Percentiles rank a stretch among this genome's conserved stretches.
These are phyloP conservation scores for Mrakia gelida DNA, from an alignment of 768 basidiomycete species.

Conservation along the genomic window DNA sequence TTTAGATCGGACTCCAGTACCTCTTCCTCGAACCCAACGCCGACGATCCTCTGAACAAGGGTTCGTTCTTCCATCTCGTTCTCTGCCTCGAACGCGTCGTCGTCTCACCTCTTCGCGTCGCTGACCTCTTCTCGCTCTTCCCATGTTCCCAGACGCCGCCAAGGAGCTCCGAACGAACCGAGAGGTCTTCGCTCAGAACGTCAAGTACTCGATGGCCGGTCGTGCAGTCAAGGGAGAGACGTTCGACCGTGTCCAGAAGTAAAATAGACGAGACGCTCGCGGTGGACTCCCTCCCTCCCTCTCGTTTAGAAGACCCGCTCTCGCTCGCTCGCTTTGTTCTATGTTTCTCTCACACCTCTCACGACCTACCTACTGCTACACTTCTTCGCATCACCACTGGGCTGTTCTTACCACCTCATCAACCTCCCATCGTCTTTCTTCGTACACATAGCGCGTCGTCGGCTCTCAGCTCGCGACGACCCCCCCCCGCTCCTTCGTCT, in stretches of 20 bases:
- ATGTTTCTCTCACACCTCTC: not conserved
- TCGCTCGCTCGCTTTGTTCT: not conserved
- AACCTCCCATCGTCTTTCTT: too few relatives aligned
- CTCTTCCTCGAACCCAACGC: conserved; percentile 98
- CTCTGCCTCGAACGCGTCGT: not conserved
- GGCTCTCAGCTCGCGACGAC: too few relatives aligned
- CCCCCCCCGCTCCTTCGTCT: too few relatives aligned
- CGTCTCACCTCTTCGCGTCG: not conserved
- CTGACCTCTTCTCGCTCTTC: not conserved
- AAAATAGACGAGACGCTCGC: not conserved
- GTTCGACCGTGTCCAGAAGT: conserved; percentile 64
- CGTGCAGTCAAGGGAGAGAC: conserved; percentile 67
- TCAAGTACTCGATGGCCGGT: conserved; percentile 82
- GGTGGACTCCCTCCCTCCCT: not conserved
- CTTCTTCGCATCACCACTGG: too few relatives aligned
- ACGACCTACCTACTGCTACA: not conserved
- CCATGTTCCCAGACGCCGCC: conserved; percentile 70
- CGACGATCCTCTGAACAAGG: conserved; percentile 97
- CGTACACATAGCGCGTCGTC: too few relatives aligned
- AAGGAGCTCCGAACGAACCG: conserved; percentile 86
- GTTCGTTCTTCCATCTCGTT: conserved; percentile 48
- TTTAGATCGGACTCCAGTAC: conserved; percentile 71
- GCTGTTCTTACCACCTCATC: too few relatives aligned
- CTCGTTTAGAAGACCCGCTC: not conserved
- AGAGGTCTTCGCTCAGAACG: conserved; percentile 75